A percentile compares a stretch with the other conserved stretches of the same genome.
Evolutionary conservation across 2,329 filamentous ascomycete species (phyloP).

Genomic region (Ascocoryne sarcoides): DNA sequence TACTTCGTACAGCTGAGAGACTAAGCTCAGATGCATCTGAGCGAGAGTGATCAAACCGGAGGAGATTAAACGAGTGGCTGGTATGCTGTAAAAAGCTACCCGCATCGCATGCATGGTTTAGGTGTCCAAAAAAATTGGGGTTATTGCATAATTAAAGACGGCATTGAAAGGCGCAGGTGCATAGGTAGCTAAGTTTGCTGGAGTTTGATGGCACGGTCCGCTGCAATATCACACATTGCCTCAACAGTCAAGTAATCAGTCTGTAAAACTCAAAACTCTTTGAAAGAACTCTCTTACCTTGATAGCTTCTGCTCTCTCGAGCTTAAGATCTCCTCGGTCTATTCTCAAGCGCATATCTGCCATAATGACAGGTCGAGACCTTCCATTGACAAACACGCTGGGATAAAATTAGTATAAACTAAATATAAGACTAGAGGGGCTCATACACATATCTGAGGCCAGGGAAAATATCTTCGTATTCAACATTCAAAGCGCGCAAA

Average conservation of each 20-base stretch:
- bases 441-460: slow-evolving; percentile 69
- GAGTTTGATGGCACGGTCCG: slow-evolving; percentile 62
- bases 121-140: slow-evolving; percentile 12
- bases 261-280: slow-evolving; percentile 3
- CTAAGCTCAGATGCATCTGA: slow-evolving; percentile 1
- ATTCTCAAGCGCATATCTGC: slow-evolving; percentile 72
- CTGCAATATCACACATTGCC: slow-evolving; percentile 87
- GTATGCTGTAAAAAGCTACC: no score
- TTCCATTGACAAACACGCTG: slow-evolving; percentile 79
- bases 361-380: slow-evolving; percentile 67
- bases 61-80: no score
- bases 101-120: slow-evolving; percentile 7
- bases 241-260: slow-evolving; percentile 13
- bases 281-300: slow-evolving; percentile 41
- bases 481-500: slow-evolving; percentile 57
- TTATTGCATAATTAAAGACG: slow-evolving; percentile 7
- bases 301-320: slow-evolving; percentile 66
- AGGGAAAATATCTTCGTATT: slow-evolving; percentile 75
- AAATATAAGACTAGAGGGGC: background rate
- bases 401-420: slow-evolving; percentile 11
- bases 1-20: slow-evolving; percentile 18
- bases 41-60: slow-evolving; percentile 25
- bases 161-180: slow-evolving; percentile 7
- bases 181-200: slow-evolving; percentile 5
- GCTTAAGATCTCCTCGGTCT: slow-evolving; percentile 51